These are phyloP conservation scores for Leucosporidium yakuticum DNA, from an alignment of 768 basidiomycete genomes.

Conservation along the genomic window DNA sequence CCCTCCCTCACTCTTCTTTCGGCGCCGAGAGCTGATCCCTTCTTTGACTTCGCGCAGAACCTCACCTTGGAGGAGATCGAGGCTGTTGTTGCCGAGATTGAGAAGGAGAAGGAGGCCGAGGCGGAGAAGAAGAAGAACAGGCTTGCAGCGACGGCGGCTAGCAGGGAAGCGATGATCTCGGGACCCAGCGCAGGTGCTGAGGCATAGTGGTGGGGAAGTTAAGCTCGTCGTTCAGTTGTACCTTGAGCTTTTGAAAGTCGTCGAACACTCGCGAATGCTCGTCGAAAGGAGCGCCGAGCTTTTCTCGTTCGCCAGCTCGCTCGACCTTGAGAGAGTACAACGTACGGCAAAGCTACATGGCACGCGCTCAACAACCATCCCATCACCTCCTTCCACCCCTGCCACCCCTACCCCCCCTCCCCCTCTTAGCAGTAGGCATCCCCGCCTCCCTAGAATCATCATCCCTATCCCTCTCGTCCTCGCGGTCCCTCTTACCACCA, in stretches of 20 bases:
- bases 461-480: constrained; percentile 79
- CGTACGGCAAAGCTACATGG: too few species aligned
- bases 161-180: constrained; percentile 71
- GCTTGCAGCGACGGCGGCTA: constrained; percentile 83
- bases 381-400: neutral
- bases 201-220: neutral
- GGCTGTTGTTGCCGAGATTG: constrained; percentile 83
- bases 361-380: too few species aligned
- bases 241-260: too few species aligned
- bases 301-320: too few species aligned
- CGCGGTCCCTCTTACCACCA: constrained; percentile 45
- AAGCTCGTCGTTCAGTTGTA: too few species aligned
- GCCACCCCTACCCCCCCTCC: neutral
- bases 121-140: constrained; percentile 89
- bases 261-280: too few species aligned
- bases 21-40: neutral
- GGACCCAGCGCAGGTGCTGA: constrained; percentile 2
- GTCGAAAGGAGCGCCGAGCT: too few species aligned
- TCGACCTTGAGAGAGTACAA: too few species aligned
- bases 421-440: constrained; percentile 46
- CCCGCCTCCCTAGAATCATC: constrained; percentile 90
- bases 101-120: constrained; percentile 95
- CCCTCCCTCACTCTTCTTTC: neutral
- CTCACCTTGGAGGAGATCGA: constrained; percentile 83
- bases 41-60: constrained; percentile 52